phyloP scores from a whole-genome alignment of 129 eudicot species.

The Oenanthe sinensis region DNA sequence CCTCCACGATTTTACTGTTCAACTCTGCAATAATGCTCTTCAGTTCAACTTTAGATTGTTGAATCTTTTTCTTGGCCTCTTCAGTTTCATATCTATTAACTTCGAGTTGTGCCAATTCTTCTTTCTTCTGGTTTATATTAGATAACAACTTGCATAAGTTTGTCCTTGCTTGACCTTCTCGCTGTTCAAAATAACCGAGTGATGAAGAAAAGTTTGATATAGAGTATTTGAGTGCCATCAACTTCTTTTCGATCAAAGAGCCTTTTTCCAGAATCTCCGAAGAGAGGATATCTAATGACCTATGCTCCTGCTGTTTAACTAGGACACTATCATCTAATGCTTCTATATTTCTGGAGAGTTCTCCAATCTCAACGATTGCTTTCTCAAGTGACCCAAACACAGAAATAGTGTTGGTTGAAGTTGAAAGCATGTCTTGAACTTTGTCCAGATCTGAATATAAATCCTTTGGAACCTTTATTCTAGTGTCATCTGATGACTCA shows the following conservation, averaged over 20 bases:
- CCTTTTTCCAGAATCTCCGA: slow-evolving; percentile 42
- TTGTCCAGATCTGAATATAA: slow-evolving; percentile 34
- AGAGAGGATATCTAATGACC: slow-evolving; percentile 23
- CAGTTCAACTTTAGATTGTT: slow-evolving; percentile 44
- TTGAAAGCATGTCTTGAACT: slow-evolving; percentile 54
- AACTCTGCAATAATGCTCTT: slow-evolving; percentile 29
- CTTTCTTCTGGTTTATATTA: slow-evolving; percentile 31
- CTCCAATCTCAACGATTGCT: slow-evolving; percentile 40
- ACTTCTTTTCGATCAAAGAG: slow-evolving; percentile 35
- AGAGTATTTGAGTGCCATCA: slow-evolving; percentile 54
- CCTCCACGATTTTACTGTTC: slow-evolving; percentile 61
- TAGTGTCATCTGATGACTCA: slow-evolving; percentile 11
- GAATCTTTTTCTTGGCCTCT: slow-evolving; percentile 29
- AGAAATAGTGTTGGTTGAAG: slow-evolving; percentile 33
- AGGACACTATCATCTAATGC: slow-evolving; percentile 24
- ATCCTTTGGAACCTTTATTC: slow-evolving; percentile 19
- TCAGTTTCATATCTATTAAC: slow-evolving; percentile 30
- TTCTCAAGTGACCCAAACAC: slow-evolving; percentile 51
- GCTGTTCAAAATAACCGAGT: slow-evolving; percentile 66
- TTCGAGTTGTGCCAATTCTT: slow-evolving; percentile 35
- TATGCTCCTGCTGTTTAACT: slow-evolving; percentile 35
- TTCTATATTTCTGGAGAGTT: slow-evolving; percentile 44
- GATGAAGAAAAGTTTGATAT: slow-evolving; percentile 57
- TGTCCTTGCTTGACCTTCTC: slow-evolving; percentile 57
- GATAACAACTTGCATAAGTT: slow-evolving; percentile 29